Base-by-base conservation (phyloP, 106 monocot species). In the Apostasia shenzhenica region DNA sequence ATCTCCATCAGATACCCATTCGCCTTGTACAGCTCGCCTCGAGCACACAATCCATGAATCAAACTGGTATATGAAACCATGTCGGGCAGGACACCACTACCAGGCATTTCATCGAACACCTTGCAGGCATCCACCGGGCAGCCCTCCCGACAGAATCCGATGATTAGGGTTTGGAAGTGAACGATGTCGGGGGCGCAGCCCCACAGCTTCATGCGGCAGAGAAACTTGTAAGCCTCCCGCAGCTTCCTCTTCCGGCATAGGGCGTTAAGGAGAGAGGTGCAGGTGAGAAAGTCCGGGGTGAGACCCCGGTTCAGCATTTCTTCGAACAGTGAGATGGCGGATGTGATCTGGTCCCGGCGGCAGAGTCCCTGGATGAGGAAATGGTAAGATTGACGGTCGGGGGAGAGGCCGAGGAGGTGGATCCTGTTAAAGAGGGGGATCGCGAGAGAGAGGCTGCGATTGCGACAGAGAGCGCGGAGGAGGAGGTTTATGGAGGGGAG, bases 221-320 rank as follows among this genome's bases (percentile, higher is more conserved):
- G 81, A 48, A 90, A 59, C 73, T 90, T 85, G 74, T 90, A 99
- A 1, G 99, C 99, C 74, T 93, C 90, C 4, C 85, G 74, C 39
- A 99, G 78, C 72, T 74, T 76, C 81, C 79, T 87, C 79, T 84
- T 93, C 55, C 93, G 75, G 67, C 89, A 89, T 50, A 99, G 87
- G 68, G 73, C 75, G 73, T 99, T 99, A 53, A 93, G 81, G n/a
- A 93, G 75, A 6, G 93, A 69, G 13, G 99, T 80, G 73, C 81
- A 93, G 48, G 77, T 81, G 48, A 83, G 77, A 2, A 76, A 49
- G 51, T 93, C 90, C 1, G 85, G 85, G 26, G 69, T 70, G 45
- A 74, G 59, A 41, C 99, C 99, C 53, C 76, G 80, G 76, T 99
- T 87, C 58, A 82, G 79, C 99, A 99, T 99, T 42, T 99, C 99